These are phyloP conservation scores for Cornus kousa DNA, from an alignment of 148 eudicot species.

Conservation along the genomic window DNA sequence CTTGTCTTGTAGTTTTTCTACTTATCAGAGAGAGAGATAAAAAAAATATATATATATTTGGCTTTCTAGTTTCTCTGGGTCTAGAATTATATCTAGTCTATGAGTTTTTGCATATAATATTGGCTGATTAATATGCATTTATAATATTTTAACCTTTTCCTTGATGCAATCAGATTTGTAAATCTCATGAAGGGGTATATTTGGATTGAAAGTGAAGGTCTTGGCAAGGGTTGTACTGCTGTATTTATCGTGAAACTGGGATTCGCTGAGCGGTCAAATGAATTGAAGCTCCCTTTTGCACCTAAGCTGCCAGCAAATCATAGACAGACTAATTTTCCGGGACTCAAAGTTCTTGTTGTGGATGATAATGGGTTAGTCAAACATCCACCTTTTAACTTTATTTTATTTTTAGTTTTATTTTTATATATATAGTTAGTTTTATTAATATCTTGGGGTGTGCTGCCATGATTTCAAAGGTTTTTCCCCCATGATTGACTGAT, in stretches of 20 bases:
- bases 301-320: slow-evolving; percentile 39
- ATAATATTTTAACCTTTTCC: background rate
- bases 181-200: slow-evolving; percentile 89
- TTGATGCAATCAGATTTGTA: slow-evolving; percentile 57
- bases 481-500: background rate
- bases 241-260: slow-evolving; percentile 74
- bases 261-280: slow-evolving; percentile 40
- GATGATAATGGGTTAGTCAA: slow-evolving; percentile 80
- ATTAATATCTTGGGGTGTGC: background rate
- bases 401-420: background rate
- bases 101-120: background rate
- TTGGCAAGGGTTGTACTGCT: slow-evolving; percentile 79
- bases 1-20: background rate
- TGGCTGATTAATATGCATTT: background rate
- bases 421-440: too few relatives aligned
- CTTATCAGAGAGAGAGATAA: too few relatives aligned
- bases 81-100: background rate
- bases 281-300: slow-evolving; percentile 37
- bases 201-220: slow-evolving; percentile 92
- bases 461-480: background rate
- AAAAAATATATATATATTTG: background rate
- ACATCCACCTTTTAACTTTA: background rate
- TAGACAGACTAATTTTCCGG: slow-evolving; percentile 47
- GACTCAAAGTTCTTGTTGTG: slow-evolving; percentile 83
- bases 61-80: background rate